These are phyloP conservation scores for Aspergillus cejpii DNA, from an alignment of 2,329 filamentous ascomycete species.

Conservation along the genomic window DNA sequence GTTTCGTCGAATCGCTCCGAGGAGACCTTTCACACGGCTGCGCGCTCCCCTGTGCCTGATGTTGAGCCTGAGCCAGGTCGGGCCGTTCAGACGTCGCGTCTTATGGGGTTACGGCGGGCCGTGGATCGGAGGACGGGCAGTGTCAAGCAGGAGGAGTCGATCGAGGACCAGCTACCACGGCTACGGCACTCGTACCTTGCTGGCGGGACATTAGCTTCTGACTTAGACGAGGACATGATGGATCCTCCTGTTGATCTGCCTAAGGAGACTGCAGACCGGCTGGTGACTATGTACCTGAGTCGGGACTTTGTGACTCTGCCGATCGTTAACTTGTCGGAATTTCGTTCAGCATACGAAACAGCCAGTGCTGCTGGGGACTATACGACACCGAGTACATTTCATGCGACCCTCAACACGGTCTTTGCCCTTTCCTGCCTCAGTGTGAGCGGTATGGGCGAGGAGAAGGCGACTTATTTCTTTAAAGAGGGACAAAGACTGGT, in stretches of 20 bases:
- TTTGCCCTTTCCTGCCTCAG: slow-evolving; percentile 17
- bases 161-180: neutral
- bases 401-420: slow-evolving; percentile 16
- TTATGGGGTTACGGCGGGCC: slow-evolving; percentile 4
- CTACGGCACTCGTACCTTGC: neutral
- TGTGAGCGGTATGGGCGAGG: slow-evolving; percentile 3
- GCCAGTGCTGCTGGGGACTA: slow-evolving; percentile 3
- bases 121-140: slow-evolving; percentile 3
- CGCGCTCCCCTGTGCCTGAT: neutral
- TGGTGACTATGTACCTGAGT: slow-evolving; percentile 17
- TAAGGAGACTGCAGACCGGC: slow-evolving; percentile 13
- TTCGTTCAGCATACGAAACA: slow-evolving; percentile 13
- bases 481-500: slow-evolving; percentile 15
- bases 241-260: slow-evolving; percentile 6
- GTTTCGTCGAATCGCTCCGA: slow-evolving; percentile 2
- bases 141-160: slow-evolving; percentile 8
- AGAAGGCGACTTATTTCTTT: slow-evolving; percentile 14
- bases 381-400: slow-evolving; percentile 11
- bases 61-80: neutral
- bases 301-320: slow-evolving; percentile 25
- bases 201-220: neutral
- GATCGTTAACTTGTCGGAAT: slow-evolving; percentile 17
- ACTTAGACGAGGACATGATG: neutral
- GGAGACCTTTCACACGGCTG: slow-evolving; percentile 6
- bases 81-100: neutral